Base-by-base conservation (phyloP, 441 rosid genomes). In the Lagerstroemia fauriei region DNA sequence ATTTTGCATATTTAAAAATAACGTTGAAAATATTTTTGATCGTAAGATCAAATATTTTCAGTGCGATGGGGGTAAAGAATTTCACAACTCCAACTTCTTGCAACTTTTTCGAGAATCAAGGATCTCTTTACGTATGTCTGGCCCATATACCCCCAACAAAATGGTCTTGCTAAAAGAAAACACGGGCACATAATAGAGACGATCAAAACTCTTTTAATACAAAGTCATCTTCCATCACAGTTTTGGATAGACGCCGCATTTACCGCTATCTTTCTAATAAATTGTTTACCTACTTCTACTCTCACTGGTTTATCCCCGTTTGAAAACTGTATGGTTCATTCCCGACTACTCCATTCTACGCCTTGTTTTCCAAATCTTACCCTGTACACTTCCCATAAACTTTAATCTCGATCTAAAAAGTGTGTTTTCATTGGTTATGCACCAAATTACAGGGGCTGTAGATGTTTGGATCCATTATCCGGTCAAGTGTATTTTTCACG, bases 391-490 rank as follows among this genome's bases (percentile, higher is more conserved):
- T 18, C 7, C 1, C 25, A 57, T 57, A 57, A 57, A 57, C 63
- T 57, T 22, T 6, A 57, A 57, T 7, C 63, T 3, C n/a, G n/a
- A 9, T 57, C 63, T 16, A 57, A 57, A 57, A 25, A 20, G 1
- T 57, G 63, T 16, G n/a, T 57, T 20, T 57, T 57, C 16, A 25
- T 57, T 3, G 63, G 63, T 5, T 57, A 57, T 57, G 63, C 63
- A 18, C 63, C 3, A 9, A 57, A 57, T 9, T 57, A 57, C 9
- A 57, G 22, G n/a, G 63, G 63, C 3, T 57, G 22, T 18, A 57
- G 91, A 86, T 92, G 92, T 22, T 81, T 84, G 41, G 78, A 87
- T 68, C 53, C 89, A 88, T 95, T 90, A 3, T 81, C 84, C 9
- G 75, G 82, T 87, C 93, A 16, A 3, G 63, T 57, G 3, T 57